phyloP scores from a whole-genome alignment of 805 yeast species.

The Barnettozyma vustinii region DNA sequence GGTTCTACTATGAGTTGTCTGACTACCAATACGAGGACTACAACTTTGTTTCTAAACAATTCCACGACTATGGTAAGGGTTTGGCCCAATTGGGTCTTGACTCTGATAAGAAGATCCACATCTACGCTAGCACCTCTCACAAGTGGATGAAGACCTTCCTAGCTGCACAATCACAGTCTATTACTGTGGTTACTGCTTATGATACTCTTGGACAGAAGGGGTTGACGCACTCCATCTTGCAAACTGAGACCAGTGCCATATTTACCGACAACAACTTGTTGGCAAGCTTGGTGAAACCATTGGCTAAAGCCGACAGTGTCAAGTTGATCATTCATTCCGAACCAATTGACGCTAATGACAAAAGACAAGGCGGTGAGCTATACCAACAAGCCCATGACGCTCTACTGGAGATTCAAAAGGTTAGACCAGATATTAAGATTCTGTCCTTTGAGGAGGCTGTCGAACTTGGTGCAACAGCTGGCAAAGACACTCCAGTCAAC shows the following conservation, averaged over 20 bases:
- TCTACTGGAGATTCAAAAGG: constrained; percentile 48
- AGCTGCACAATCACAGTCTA: constrained; percentile 70
- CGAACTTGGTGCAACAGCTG: constrained; percentile 49
- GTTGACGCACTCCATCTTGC: constrained; percentile 74
- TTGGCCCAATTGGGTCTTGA: constrained; percentile 64
- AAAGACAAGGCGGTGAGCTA: constrained; percentile 54
- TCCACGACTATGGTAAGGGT: constrained; percentile 66
- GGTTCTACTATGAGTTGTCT: constrained; percentile 80
- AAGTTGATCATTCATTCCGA: constrained; percentile 71
- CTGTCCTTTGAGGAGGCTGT: constrained; percentile 60
- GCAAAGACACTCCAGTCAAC: constrained; percentile 32
- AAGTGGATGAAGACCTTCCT: constrained; percentile 87
- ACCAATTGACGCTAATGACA: constrained; percentile 52
- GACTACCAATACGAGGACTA: constrained; percentile 64
- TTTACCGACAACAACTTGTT: constrained; percentile 81
- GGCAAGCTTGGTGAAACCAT: constrained; percentile 61
- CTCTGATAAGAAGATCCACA: constrained; percentile 67
- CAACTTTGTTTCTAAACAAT: constrained; percentile 45
- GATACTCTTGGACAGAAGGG: constrained; percentile 92
- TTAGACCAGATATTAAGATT: constrained; percentile 75
- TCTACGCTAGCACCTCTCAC: constrained; percentile 83
- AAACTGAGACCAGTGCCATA: constrained; percentile 74
- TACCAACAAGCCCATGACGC: constrained; percentile 56
- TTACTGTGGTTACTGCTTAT: constrained; percentile 92
- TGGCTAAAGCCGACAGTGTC: constrained; percentile 55